A percentile compares a stretch with the other conserved stretches of the same genome.
phyloP scores from a whole-genome alignment of 2,329 filamentous ascomycete genomes.

The Cordyceps cateniannulata region DNA sequence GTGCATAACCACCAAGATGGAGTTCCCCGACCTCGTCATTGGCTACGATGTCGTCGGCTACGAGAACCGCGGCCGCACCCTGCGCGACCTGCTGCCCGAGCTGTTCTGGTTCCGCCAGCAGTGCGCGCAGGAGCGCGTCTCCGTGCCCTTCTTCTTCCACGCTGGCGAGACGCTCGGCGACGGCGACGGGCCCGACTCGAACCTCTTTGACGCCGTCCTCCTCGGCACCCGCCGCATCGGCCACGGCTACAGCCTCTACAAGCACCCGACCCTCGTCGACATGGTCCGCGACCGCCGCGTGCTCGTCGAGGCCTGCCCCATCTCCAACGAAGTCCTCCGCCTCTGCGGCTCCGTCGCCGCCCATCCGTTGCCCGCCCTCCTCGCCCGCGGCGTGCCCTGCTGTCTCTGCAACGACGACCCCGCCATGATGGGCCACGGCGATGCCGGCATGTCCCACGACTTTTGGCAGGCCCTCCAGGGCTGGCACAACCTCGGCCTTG shows the following conservation, averaged over 20 bases:
- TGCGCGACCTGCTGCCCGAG: constrained; percentile 72
- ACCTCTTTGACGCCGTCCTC: constrained; percentile 83
- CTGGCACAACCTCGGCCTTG: constrained; percentile 84
- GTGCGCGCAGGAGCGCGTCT: constrained; percentile 68
- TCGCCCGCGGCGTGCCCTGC: constrained; percentile 78
- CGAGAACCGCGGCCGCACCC: constrained; percentile 71
- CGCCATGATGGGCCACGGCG: constrained; percentile 77
- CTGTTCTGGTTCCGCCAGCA: constrained; percentile 91
- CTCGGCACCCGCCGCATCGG: constrained; percentile 85
- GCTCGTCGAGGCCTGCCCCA: constrained; percentile 82
- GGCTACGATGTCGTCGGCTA: constrained; percentile 89
- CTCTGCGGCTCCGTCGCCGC: constrained; percentile 69
- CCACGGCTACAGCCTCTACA: constrained; percentile 81
- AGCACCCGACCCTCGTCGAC: constrained; percentile 83
- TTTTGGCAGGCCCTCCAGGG: constrained; percentile 92
- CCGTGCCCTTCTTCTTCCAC: constrained; percentile 94
- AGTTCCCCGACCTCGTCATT: constrained; percentile 71
- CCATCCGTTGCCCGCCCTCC: constrained; percentile 75
- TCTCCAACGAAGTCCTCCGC: constrained; percentile 81
- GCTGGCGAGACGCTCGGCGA: constrained; percentile 79
- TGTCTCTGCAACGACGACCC: constrained; percentile 88
- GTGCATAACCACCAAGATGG: constrained; percentile 75
- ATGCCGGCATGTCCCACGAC: constrained; percentile 79
- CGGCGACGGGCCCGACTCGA: constrained; percentile 67
- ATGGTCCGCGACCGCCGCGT: constrained; percentile 86